Evolutionary conservation across 345 rosid genomes (phyloP).

Genomic region (Lumnitzera littorea): DNA sequence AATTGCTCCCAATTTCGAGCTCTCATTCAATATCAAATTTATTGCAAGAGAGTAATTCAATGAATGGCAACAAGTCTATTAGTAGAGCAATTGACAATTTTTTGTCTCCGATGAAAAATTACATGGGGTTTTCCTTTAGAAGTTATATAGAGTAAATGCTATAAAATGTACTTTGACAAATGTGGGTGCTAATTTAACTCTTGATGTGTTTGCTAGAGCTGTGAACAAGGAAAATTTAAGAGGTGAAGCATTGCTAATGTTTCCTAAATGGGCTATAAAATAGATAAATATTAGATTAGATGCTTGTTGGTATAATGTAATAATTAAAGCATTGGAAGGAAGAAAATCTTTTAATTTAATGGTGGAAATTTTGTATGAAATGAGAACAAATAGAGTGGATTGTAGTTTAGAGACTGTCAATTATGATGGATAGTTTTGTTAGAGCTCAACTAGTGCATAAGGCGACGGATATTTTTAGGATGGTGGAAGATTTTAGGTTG

Average conservation of each 20-base stretch:
- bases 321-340: slow-evolving; percentile 66
- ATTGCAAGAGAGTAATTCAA: slow-evolving; percentile 7
- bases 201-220: slow-evolving; percentile 55
- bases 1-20: slow-evolving; percentile 38
- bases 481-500: slow-evolving; percentile 42
- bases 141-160: slow-evolving; percentile 44
- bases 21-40: slow-evolving; percentile 8
- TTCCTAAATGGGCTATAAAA: slow-evolving; percentile 72
- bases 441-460: slow-evolving; percentile 44
- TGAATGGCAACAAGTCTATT: slow-evolving; percentile 9
- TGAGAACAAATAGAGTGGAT: slow-evolving; percentile 26
- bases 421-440: slow-evolving; percentile 51
- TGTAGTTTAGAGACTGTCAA: slow-evolving; percentile 44
- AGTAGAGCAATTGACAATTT: slow-evolving; percentile 30
- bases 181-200: slow-evolving; percentile 38
- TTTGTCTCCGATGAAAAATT: slow-evolving; percentile 68
- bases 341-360: slow-evolving; percentile 50
- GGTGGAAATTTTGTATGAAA: slow-evolving; percentile 33
- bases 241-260: slow-evolving; percentile 59
- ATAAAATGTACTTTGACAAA: slow-evolving; percentile 37
- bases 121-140: slow-evolving; percentile 85
- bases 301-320: slow-evolving; percentile 36
- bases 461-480: slow-evolving; percentile 47
- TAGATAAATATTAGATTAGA: slow-evolving; percentile 40
- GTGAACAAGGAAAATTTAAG: slow-evolving; percentile 59